Conservation (phyloP, 2,329 filamentous ascomycete genomes). For the Emergomyces orientalis region DNA sequence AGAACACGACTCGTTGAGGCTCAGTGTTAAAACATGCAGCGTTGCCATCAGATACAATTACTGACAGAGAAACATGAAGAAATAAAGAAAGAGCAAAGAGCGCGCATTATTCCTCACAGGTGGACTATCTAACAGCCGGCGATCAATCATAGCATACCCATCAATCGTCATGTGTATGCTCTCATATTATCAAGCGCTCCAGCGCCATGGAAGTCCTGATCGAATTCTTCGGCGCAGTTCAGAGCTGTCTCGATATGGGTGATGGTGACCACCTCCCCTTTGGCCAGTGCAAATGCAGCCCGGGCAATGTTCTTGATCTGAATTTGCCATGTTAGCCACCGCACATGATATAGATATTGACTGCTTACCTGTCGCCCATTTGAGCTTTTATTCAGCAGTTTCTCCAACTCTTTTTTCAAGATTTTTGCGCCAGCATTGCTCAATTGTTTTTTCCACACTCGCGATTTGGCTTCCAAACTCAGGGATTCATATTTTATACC, state of each 20-base stretch:
- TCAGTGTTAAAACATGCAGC: too few species aligned
- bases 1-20: too few species aligned
- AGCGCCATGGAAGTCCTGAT: slow-evolving; percentile 5
- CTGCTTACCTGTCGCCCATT: slow-evolving; percentile 5
- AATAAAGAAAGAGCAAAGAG: too few species aligned
- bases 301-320: slow-evolving; percentile 8
- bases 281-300: slow-evolving; percentile 5
- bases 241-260: slow-evolving; percentile 4
- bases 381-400: slow-evolving; percentile 5
- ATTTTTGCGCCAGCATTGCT: not conserved
- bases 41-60: too few species aligned
- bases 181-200: slow-evolving; percentile 6
- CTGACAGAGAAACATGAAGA: too few species aligned
- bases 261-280: not conserved
- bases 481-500: slow-evolving; percentile 40
- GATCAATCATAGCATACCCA: not conserved
- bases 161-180: slow-evolving; percentile 6
- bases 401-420: not conserved
- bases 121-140: not conserved
- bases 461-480: not conserved
- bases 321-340: slow-evolving; percentile 1
- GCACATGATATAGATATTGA: not conserved
- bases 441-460: not conserved
- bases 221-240: slow-evolving; percentile 1
- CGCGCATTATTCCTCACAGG: too few species aligned